Evolutionary conservation across 169 alveolate species (phyloP), one percentile per base, ranked within the genome.

Genomic region (Plasmodium gaboni): DNA sequence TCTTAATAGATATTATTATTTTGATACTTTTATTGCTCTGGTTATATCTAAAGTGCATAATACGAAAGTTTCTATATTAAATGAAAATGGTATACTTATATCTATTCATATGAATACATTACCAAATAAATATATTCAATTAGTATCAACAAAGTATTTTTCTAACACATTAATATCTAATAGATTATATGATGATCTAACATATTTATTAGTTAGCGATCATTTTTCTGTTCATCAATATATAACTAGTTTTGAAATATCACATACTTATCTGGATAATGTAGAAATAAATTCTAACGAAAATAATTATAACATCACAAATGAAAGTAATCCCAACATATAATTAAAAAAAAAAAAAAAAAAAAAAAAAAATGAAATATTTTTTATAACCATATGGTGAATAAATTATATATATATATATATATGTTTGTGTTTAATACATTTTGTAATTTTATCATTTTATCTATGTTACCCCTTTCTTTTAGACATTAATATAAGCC

Each of bases 71-170:
- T 24, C 48, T 28, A 83, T 83, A 53, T 83, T 83, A 68, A 83
- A 83, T 50, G 91, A 83, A 83, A 83, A 83, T 53, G 91, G 91
- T 2, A 68, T 83, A 28, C 72, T 83, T 17, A 83, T 63, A 68
- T 83, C 91, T 59, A 68, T 83, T 15, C 73, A 17, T 12, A 68
- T 68, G 2, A 68, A 83, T 57, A 68, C 91, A 5, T 44, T 68
- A 13, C 85, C 83, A 12, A 83, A 83, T 53, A 67, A 59, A 13
- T 12, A 42, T 5, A 83, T 83, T 55, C 91, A 83, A 63, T 50
- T 83, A 9, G 85, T 83, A 19, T 68, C 91, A n/a, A 83, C 80
- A 19, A 83, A 83, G 26, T 83, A 83, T 83, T 83, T 68, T 48
- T 68, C 91, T 1, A 68, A 17, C 28, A 83, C 91, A 8, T 72